These are phyloP conservation scores for Mucor circinelloides DNA, from an alignment of 371 early-diverging fungal genomes.

Conservation along the genomic window DNA sequence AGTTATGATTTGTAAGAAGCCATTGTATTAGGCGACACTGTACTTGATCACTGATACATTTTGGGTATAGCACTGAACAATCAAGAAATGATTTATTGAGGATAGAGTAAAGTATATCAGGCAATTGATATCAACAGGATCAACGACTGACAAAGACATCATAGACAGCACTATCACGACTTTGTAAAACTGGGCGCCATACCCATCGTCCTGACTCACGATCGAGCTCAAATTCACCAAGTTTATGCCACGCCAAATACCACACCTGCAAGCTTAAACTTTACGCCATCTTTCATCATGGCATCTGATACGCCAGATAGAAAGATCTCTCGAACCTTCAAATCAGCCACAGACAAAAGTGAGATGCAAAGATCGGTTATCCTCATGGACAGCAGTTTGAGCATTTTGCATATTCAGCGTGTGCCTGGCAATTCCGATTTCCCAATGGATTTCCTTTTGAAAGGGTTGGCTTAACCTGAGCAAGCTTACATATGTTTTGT, in stretches of 20 bases:
- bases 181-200: constrained; percentile 12
- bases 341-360: neutral
- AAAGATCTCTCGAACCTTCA: constrained; percentile 13
- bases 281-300: constrained; percentile 20
- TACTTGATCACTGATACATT: neutral
- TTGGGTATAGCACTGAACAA: constrained; percentile 15
- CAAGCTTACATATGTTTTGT: neutral
- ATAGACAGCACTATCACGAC: constrained; percentile 3
- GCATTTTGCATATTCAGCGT: neutral
- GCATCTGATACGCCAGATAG: constrained; percentile 15
- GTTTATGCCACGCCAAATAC: constrained; percentile 15
- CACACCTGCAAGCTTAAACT: constrained; percentile 9
- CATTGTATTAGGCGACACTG: too few species aligned
- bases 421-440: constrained; percentile 1
- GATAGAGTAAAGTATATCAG: constrained; percentile 18
- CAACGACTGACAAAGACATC: neutral
- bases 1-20: constrained; percentile 30
- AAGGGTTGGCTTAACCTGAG: too few species aligned
- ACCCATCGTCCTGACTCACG: constrained; percentile 23
- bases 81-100: constrained; percentile 18
- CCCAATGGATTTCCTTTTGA: constrained; percentile 15
- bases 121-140: neutral
- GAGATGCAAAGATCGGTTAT: constrained; percentile 14
- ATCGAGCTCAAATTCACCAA: constrained; percentile 11
- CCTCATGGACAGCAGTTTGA: constrained; percentile 8